phyloP scores from a whole-genome alignment of 2,329 filamentous ascomycete genomes.

The Stachybotrys elegans region DNA sequence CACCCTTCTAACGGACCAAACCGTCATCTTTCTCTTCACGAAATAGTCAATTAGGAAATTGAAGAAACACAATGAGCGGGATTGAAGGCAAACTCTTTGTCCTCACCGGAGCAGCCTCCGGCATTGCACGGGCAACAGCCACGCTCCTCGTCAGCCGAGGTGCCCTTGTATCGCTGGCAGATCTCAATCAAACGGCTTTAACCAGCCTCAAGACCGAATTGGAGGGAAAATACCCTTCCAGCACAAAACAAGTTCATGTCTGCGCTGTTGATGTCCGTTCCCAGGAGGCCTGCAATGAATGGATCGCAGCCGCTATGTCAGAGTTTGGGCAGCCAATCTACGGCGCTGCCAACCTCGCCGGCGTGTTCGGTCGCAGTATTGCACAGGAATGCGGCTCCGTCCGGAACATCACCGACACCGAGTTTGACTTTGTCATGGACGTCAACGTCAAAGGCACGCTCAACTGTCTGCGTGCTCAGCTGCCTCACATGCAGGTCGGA shows the following conservation, averaged over 20 bases:
- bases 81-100: too few relatives aligned
- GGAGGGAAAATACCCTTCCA: background rate
- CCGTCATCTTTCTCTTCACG: too few relatives aligned
- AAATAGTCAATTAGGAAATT: too few relatives aligned
- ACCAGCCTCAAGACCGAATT: background rate
- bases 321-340: conserved; percentile 3
- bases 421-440: conserved; percentile 1
- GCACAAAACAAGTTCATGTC: background rate
- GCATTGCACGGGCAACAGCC: background rate
- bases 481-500: conserved; percentile 2
- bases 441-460: conserved; percentile 2
- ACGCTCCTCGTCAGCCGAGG: background rate
- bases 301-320: background rate
- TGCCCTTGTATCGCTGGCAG: background rate
- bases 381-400: background rate
- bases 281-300: background rate
- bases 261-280: background rate
- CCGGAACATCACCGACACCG: background rate
- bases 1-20: too few relatives aligned
- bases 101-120: too few relatives aligned
- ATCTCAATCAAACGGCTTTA: background rate
- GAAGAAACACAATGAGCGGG: too few relatives aligned
- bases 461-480: conserved; percentile 5
- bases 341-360: conserved; percentile 5
- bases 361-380: background rate